These are phyloP conservation scores for Kwoniella sp. DNA, from an alignment of 768 basidiomycete genomes.

Conservation along the genomic window DNA sequence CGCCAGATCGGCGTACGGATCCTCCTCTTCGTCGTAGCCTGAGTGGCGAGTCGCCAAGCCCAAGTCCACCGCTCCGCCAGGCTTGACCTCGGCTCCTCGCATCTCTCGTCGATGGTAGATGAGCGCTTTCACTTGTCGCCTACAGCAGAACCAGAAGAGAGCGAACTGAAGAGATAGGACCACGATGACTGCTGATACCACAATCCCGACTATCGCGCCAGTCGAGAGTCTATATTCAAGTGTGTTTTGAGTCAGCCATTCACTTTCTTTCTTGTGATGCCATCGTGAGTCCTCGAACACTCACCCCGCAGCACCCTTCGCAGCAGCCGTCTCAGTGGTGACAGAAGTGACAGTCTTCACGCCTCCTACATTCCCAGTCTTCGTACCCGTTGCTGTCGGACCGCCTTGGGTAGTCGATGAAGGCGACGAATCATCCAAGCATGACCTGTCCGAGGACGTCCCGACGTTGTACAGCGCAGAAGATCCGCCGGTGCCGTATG, in stretches of 20 bases:
- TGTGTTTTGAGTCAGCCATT: neutral
- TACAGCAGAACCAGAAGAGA: conserved; percentile 50
- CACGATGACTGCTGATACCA: conserved; percentile 33
- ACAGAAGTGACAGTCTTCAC: conserved; percentile 50
- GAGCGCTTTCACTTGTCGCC: conserved; percentile 36
- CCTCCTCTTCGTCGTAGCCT: conserved; percentile 4
- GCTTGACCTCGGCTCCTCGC: conserved; percentile 31
- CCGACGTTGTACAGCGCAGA: conserved; percentile 63
- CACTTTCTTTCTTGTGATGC: neutral
- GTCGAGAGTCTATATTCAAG: conserved; percentile 31
- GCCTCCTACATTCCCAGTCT: conserved; percentile 13
- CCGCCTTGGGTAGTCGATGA: conserved; percentile 41
- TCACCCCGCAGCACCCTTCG: conserved; percentile 37
- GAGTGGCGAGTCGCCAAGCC: conserved; percentile 17
- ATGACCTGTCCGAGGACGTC: conserved; percentile 61
- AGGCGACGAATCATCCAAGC: conserved; percentile 62
- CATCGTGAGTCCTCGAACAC: too few species aligned
- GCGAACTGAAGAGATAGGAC: conserved; percentile 38
- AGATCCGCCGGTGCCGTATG: conserved; percentile 62
- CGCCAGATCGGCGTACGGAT: conserved; percentile 12
- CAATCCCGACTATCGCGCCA: conserved; percentile 47
- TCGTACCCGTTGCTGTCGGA: conserved; percentile 25
- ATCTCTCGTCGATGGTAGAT: conserved; percentile 41
- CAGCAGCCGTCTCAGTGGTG: conserved; percentile 25
- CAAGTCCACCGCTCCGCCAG: conserved; percentile 45